Evolutionary conservation across 2,329 filamentous ascomycete species (phyloP).

Genomic region (Aspergillus versicolor): DNA sequence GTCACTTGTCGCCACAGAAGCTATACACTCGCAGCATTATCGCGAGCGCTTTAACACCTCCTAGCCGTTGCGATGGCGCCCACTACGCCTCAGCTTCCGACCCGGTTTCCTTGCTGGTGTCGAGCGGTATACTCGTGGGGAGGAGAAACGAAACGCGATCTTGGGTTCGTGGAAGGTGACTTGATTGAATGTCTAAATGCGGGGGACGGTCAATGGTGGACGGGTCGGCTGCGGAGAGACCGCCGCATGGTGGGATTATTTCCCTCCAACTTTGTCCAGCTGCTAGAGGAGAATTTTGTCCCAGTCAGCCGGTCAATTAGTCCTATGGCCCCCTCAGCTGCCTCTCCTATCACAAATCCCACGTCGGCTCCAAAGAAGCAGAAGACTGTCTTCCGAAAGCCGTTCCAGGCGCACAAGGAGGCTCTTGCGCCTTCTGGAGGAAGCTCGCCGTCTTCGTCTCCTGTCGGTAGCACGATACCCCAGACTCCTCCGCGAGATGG

Average conservation of each 20-base stretch:
- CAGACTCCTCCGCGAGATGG: slow-evolving; percentile 37
- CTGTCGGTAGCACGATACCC: slow-evolving; percentile 37
- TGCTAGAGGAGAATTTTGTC: slow-evolving; percentile 80
- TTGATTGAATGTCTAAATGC: slow-evolving; percentile 97
- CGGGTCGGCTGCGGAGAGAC: slow-evolving; percentile 84
- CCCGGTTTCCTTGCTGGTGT: slow-evolving; percentile 86
- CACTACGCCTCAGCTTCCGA: slow-evolving; percentile 59
- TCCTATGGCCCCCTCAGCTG: slow-evolving; percentile 55
- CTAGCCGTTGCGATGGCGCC: slow-evolving; percentile 42
- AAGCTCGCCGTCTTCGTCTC: slow-evolving; percentile 31
- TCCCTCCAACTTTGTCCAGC: slow-evolving; percentile 94
- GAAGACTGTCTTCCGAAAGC: slow-evolving; percentile 62
- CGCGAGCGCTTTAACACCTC: slow-evolving; percentile 3
- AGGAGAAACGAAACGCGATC: slow-evolving; percentile 90
- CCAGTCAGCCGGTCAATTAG: slow-evolving; percentile 57
- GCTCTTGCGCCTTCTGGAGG: slow-evolving; percentile 42
- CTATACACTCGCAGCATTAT: not conserved
- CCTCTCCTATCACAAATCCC: slow-evolving; percentile 42
- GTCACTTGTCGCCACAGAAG: not conserved
- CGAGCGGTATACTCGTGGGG: slow-evolving; percentile 91
- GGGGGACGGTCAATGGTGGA: slow-evolving; percentile 98
- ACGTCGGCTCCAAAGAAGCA: slow-evolving; percentile 56
- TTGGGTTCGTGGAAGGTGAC: slow-evolving; percentile 96
- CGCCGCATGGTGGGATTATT: slow-evolving; percentile 88
- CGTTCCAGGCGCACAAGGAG: slow-evolving; percentile 62